These are phyloP conservation scores for Amanita muscaria DNA, from an alignment of 768 basidiomycete genomes.

Conservation along the genomic window DNA sequence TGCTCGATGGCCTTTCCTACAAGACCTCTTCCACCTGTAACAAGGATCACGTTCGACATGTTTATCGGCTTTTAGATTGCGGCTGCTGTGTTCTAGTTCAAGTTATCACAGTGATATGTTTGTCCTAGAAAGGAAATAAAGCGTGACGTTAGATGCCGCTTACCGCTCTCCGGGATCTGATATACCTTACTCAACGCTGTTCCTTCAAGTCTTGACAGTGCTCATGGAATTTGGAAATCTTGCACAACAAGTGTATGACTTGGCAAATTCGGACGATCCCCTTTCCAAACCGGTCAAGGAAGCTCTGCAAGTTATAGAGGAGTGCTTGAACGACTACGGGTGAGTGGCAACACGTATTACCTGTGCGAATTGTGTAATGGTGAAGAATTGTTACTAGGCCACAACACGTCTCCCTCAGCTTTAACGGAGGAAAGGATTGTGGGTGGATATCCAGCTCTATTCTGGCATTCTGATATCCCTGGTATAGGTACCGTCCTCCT, in stretches of 20 bases:
- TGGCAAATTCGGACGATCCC: slow-evolving; percentile 47
- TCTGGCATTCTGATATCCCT: slow-evolving; percentile 3
- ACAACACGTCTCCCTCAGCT: slow-evolving; percentile 76
- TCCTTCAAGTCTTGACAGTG: not conserved
- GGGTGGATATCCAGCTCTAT: not conserved
- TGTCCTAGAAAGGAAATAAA: not conserved
- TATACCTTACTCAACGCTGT: no score
- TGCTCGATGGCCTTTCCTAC: slow-evolving; percentile 81
- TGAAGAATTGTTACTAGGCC: slow-evolving; percentile 33
- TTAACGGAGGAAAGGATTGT: slow-evolving; percentile 99
- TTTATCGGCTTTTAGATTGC: not conserved
- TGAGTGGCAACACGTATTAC: slow-evolving; percentile 34
- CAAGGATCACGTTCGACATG: slow-evolving; percentile 45
- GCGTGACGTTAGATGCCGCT: no score
- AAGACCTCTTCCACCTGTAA: slow-evolving; percentile 81
- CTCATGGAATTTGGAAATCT: slow-evolving; percentile 44
- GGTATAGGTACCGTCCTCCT: slow-evolving; percentile 84
- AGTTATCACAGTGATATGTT: not conserved
- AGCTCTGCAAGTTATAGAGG: slow-evolving; percentile 75
- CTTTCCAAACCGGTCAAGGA: slow-evolving; percentile 60
- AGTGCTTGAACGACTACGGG: slow-evolving; percentile 73
- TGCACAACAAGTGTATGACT: slow-evolving; percentile 49
- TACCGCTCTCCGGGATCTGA: no score
- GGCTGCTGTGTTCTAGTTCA: not conserved
- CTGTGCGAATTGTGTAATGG: slow-evolving; percentile 8